A percentile compares a stretch with the other conserved stretches of the same genome.
These are phyloP conservation scores for Sorghum bicolor DNA, from an alignment of 176 grass and related monocot species.

Conservation along the genomic window DNA sequence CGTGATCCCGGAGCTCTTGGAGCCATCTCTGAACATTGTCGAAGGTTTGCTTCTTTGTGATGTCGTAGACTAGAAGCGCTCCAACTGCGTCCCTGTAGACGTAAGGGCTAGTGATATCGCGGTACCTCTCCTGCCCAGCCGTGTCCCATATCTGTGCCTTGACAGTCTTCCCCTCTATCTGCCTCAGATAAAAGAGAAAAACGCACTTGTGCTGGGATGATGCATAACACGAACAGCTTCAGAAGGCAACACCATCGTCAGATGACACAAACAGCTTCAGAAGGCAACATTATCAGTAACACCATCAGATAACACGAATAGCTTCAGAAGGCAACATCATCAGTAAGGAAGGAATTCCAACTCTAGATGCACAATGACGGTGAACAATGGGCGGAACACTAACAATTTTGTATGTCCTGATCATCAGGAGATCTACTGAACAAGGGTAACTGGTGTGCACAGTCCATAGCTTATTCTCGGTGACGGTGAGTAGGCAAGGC, in stretches of 20 bases:
- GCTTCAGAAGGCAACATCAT: neutral
- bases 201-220: neutral
- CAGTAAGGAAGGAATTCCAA: neutral
- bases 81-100: slow-evolving; percentile 57
- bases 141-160: slow-evolving; percentile 78
- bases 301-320: neutral
- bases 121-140: slow-evolving; percentile 70
- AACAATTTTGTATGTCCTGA: neutral
- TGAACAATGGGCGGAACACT: neutral
- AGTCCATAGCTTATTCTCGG: neutral
- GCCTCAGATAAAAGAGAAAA: slow-evolving; percentile 18
- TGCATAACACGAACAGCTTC: neutral
- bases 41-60: slow-evolving; percentile 65
- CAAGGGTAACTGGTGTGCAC: neutral
- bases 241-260: neutral
- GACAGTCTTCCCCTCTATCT: slow-evolving; percentile 60
- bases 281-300: too few relatives aligned
- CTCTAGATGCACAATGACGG: neutral
- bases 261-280: neutral
- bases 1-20: slow-evolving; percentile 56
- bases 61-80: slow-evolving; percentile 57
- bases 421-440: neutral
- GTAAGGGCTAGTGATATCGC: slow-evolving; percentile 72
- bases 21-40: slow-evolving; percentile 69
- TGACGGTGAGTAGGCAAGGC: neutral